phyloP scores from a whole-genome alignment of 805 yeast genomes.

The Saccharomycopsis oosterbeekiorum region DNA sequence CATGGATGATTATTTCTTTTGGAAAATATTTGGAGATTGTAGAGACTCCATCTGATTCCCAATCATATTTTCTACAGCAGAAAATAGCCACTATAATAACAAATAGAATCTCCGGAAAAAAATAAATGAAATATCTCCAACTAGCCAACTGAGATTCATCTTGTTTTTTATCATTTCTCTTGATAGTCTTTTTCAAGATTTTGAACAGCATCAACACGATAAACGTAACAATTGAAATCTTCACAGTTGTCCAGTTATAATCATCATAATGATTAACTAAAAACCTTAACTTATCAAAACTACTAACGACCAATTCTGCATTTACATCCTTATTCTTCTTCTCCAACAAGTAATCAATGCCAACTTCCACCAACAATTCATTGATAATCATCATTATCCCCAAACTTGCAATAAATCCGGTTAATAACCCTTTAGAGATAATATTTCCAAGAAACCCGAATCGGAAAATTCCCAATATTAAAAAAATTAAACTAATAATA shows the following conservation, averaged over 20 bases:
- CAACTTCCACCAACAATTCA: conserved; percentile 62
- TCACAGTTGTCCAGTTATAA: conserved; percentile 47
- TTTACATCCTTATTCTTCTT: conserved; percentile 18
- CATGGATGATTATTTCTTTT: conserved; percentile 16
- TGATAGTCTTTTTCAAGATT: conserved; percentile 25
- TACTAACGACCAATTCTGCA: background rate
- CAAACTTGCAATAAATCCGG: conserved; percentile 80
- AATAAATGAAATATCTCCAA: conserved; percentile 24
- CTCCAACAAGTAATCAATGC: conserved; percentile 55
- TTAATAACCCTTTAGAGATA: conserved; percentile 60
- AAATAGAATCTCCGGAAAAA: conserved; percentile 76
- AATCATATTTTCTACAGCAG: conserved; percentile 33
- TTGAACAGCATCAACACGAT: conserved; percentile 33
- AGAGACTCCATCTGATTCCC: conserved; percentile 30
- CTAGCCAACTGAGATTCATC: conserved; percentile 29
- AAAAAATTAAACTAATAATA: conserved; percentile 51
- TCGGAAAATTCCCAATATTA: conserved; percentile 66
- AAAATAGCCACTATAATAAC: conserved; percentile 57
- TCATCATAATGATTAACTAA: conserved; percentile 36
- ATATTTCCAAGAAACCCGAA: conserved; percentile 81
- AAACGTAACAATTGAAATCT: conserved; percentile 48
- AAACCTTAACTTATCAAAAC: conserved; percentile 48
- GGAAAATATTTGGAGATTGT: conserved; percentile 29
- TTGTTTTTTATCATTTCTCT: conserved; percentile 11
- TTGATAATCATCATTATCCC: conserved; percentile 80